Evolutionary conservation across 805 yeast species (phyloP).

Genomic region (Cyberlindnera saturnus): DNA sequence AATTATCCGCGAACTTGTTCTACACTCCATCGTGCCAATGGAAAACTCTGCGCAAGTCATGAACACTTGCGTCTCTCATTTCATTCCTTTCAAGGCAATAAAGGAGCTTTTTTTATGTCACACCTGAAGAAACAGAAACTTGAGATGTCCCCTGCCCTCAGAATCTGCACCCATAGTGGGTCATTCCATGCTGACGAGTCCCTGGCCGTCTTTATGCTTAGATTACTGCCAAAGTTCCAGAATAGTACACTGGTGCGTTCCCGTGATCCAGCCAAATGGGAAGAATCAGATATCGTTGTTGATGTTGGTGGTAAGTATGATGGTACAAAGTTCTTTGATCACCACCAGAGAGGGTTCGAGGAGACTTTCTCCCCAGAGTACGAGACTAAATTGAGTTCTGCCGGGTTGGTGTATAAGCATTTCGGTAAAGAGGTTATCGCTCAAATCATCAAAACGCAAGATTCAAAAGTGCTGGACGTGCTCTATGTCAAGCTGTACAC

Average conservation of each 20-base stretch:
- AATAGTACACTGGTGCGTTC: conserved; percentile 74
- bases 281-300: conserved; percentile 82
- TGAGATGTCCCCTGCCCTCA: conserved; percentile 30
- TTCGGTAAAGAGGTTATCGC: conserved; percentile 66
- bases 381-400: conserved; percentile 81
- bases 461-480: conserved; percentile 44
- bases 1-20: too few relatives aligned
- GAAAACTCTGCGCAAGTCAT: too few relatives aligned
- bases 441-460: conserved; percentile 38
- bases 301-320: conserved; percentile 94
- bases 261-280: conserved; percentile 79
- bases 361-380: conserved; percentile 57
- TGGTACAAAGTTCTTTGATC: conserved; percentile 82
- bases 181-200: conserved; percentile 97
- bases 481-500: conserved; percentile 75
- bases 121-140: conserved; percentile 25
- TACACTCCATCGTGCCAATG: too few relatives aligned
- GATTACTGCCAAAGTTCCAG: conserved; percentile 59
- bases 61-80: too few relatives aligned
- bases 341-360: conserved; percentile 88
- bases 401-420: conserved; percentile 89
- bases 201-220: conserved; percentile 83
- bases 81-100: neutral
- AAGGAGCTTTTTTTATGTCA: conserved; percentile 3
- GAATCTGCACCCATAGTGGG: conserved; percentile 89